phyloP scores from a whole-genome alignment of 2,329 filamentous ascomycete species.

The Scedosporium apiospermum region DNA sequence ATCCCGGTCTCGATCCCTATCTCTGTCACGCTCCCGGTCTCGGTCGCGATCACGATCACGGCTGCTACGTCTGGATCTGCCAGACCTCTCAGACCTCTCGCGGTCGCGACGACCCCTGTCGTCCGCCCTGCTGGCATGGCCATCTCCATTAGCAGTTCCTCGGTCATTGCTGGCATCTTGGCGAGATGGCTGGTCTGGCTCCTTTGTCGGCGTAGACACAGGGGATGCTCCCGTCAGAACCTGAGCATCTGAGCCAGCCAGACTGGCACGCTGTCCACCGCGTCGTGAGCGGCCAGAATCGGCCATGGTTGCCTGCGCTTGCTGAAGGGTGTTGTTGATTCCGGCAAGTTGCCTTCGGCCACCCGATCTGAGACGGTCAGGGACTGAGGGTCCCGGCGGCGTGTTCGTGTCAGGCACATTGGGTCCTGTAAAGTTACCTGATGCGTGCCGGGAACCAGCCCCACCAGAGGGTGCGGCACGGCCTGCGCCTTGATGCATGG shows the following conservation, averaged over 20 bases:
- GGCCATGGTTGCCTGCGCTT: slow-evolving; percentile 28
- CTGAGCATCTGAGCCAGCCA: slow-evolving; percentile 47
- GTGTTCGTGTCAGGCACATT: not conserved
- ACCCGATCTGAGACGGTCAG: slow-evolving; percentile 21
- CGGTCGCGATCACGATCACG: slow-evolving; percentile 37
- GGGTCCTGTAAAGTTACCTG: slow-evolving; percentile 1
- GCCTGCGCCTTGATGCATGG: slow-evolving; percentile 5
- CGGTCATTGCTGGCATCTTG: slow-evolving; percentile 24
- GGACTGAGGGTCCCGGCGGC: not conserved
- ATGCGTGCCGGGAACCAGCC: not conserved
- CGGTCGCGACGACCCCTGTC: slow-evolving; percentile 35
- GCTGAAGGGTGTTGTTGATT: slow-evolving; percentile 49
- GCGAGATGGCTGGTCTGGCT: slow-evolving; percentile 35
- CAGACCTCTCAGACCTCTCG: slow-evolving; percentile 30
- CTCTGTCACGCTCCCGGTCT: slow-evolving; percentile 33
- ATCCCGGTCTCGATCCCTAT: slow-evolving; percentile 24
- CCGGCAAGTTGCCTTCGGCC: slow-evolving; percentile 45
- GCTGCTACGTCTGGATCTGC: slow-evolving; percentile 35
- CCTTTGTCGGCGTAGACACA: slow-evolving; percentile 36
- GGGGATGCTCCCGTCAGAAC: slow-evolving; percentile 45
- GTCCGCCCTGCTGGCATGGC: slow-evolving; percentile 29
- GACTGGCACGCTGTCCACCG: slow-evolving; percentile 18
- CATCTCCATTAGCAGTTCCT: slow-evolving; percentile 22
- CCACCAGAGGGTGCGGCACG: slow-evolving; percentile 6
- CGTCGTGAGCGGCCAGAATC: not conserved